Evolutionary conservation across 371 early-diverging fungal genomes (phyloP).

Genomic region (Entomophthora muscae): DNA sequence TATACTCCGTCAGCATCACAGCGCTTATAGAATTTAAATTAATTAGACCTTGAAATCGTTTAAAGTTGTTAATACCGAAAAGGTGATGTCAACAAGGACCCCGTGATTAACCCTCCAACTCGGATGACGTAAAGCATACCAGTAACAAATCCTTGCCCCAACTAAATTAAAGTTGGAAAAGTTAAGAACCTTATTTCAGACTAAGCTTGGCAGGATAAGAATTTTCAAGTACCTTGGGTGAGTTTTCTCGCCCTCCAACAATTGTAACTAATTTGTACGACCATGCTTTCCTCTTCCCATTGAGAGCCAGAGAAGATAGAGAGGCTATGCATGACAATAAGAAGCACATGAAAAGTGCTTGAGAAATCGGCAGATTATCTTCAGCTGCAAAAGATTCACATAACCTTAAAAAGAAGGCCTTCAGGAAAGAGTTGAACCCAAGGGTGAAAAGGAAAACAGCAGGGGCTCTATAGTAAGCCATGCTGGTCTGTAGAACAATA

Average conservation of each 20-base stretch:
- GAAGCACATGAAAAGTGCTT: not conserved
- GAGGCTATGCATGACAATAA: not conserved
- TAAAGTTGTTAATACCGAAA: not conserved
- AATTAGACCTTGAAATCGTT: not conserved
- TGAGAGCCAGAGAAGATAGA: not conserved
- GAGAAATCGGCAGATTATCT: not conserved
- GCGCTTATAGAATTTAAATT: not conserved
- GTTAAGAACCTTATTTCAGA: not conserved
- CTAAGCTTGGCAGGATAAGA: not conserved
- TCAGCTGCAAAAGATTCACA: not conserved
- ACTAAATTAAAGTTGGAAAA: not conserved
- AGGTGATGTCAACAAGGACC: conserved; percentile 2
- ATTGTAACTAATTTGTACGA: not conserved
- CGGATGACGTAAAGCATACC: conserved; percentile 4
- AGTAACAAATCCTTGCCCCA: not conserved
- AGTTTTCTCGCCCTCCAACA: not conserved
- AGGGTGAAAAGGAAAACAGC: not conserved
- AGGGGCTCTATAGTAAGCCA: not conserved
- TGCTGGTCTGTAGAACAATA: no score
- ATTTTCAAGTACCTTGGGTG: conserved; percentile 1
- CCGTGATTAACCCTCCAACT: not conserved
- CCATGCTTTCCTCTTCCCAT: not conserved
- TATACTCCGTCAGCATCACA: conserved; percentile 3
- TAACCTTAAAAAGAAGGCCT: not conserved
- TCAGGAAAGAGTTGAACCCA: not conserved